Evolutionary conservation across 2,329 filamentous ascomycete genomes (phyloP).

Genomic region (Penicillium sp.): DNA sequence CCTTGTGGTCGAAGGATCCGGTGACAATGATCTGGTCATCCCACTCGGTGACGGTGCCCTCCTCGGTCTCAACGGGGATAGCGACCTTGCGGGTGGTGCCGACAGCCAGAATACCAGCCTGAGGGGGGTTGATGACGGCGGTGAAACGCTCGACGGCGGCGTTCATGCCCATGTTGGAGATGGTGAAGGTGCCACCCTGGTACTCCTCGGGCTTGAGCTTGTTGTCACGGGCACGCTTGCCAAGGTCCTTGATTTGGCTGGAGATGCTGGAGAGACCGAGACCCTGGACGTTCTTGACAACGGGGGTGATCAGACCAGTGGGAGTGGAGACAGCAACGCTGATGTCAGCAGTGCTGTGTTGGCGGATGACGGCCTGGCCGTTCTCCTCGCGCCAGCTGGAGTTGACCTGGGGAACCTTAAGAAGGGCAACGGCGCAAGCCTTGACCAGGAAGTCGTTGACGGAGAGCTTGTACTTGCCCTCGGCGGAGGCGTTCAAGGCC

Average conservation of each 20-base stretch:
- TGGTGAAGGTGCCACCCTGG: constrained; percentile 98
- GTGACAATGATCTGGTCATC: constrained; percentile 97
- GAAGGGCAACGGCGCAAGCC: constrained; percentile 82
- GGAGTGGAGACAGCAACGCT: constrained; percentile 95
- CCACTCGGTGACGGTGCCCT: constrained; percentile 80
- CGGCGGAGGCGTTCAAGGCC: constrained; percentile 82
- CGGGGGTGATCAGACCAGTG: constrained; percentile 92
- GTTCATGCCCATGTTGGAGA: constrained; percentile 99
- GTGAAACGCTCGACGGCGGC: constrained; percentile 93
- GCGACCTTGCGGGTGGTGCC: constrained; percentile 96
- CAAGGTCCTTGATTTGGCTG: constrained; percentile 87
- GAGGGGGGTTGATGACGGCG: constrained; percentile 97
- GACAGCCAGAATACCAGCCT: constrained; percentile 91
- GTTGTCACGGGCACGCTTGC: constrained; percentile 91
- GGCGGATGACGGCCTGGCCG: constrained; percentile 77
- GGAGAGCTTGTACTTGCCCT: constrained; percentile 98
- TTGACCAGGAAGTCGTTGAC: constrained; percentile 99
- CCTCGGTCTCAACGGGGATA: constrained; percentile 79
- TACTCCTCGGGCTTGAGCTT: constrained; percentile 99
- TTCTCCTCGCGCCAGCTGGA: constrained; percentile 84
- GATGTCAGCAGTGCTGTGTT: constrained; percentile 91
- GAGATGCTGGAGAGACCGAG: constrained; percentile 90
- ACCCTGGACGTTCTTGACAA: constrained; percentile 84
- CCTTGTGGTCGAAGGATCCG: constrained; percentile 97
- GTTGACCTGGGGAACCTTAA: constrained; percentile 95